Evolutionary conservation across 495 filamentous ascomycete species (phyloP), one percentile per base, ranked within the genome.

Genomic region (Aspergillus asperescens): DNA sequence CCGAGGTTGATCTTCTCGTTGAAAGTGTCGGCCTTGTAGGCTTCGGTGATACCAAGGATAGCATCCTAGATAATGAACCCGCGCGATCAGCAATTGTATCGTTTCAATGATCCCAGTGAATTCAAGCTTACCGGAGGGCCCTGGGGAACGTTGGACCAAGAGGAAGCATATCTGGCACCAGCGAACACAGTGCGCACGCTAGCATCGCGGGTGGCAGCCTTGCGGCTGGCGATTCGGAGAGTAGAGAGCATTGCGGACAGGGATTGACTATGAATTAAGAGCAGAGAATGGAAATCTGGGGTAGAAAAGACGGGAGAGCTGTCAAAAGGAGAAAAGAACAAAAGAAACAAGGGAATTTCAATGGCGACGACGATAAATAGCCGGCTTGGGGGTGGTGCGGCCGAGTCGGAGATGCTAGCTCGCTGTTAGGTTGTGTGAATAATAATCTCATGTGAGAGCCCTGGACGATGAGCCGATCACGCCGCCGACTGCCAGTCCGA

Each of bases 1-100:
- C 90, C 91, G 48, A 98, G 80, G 76, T 96, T 97, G 78, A 97
- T 96, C 83, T 98, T 98, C 73, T 92, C 79, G 48, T 83, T 73
- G 72, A 93, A 89, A 56, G 72, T 78, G 65, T 98, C 92, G 64
- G 91, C 89, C 81, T 97, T 98, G 87, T 93, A 98, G 44, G 93
- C 93, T 76, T 98, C 93, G 46, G 93, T 97, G 76, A 98, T 94
- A 76, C 92, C 92, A 81, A 91, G 80, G 73, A 92, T 90, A 40
- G 86, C 87, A 86, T 92, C 74, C 73, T 76, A 68, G 13, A 54
- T 25, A 7, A 24, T 31, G 5, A 47, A 24, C 44, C 22, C 48
- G 55, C 38, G 48, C 24, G 12, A 53, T 77, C 49, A 75, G 68
- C 51, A 58, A 70, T 62, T 52, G 31, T 18, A 44, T 48, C 20